Base-by-base conservation (phyloP, 306 rosid species). In the Erythrophleum fordii region DNA sequence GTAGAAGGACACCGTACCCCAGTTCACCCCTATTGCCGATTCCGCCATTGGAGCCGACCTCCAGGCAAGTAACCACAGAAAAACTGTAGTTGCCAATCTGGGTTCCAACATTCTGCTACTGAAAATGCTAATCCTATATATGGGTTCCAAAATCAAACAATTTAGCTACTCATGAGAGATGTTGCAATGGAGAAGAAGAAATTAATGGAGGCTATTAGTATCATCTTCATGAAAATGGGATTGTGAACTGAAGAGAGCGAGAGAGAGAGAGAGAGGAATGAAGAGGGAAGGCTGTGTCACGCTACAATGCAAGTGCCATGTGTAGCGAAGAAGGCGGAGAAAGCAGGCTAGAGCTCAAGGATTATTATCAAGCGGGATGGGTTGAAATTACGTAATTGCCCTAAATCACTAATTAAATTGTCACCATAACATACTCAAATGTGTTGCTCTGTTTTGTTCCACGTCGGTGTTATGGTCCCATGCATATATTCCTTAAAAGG, bases 1-100 rank as follows among this genome's bases (percentile, higher is more conserved):
- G 88, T 85, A 97, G 55, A 81, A 86, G 1, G 99, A 90, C 23
- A 95, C 8, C 26, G 92, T 88, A 3, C 99, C 98, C 99, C 99
- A 95, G 90, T 95, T 95, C 42, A 95, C 88, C 34, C 96, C 99
- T 48, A 90, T 69, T 39, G 83, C 93, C 14, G 99, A 89, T 79
- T 94, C 93, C 31, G 66, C 89, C 80, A 55, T 49, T 2, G 90
- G 85, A 82, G 70, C 70, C 45, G 77, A 83, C 75, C 86, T 25
- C 44, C 85, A 78, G 34, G 79, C 71, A 3, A 84, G 65, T n/a
- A 82, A 0, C 62, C 85, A 71, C 39, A 65, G 62, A 58, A 73
- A 22, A 8, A 89, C 8, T 3, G 62, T 45, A 59, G 44, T 23
- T 0, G n/a, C 26, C 29, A 88, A 77, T 83, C 88, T 76, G 11